Evolutionary conservation across 768 basidiomycete species (phyloP).

Genomic region (Agaricus sinodeliciosus): DNA sequence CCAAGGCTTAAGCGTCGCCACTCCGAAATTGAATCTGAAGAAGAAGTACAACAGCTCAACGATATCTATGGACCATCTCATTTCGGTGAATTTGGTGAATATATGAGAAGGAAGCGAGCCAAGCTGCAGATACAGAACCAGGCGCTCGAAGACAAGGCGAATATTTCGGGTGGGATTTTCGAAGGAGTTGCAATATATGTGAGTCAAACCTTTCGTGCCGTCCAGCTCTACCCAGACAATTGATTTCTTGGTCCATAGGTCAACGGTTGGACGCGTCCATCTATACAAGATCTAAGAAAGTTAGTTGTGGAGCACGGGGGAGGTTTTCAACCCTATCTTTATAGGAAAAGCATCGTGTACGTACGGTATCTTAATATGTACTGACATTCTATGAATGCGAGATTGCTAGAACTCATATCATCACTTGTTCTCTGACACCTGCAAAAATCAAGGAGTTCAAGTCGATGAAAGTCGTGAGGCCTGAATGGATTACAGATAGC

Average conservation of each 20-base stretch:
- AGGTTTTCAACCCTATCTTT: slow-evolving; percentile 75
- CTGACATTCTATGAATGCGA: not conserved
- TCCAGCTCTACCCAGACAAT: not conserved
- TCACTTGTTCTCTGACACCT: slow-evolving; percentile 87
- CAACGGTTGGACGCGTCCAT: slow-evolving; percentile 85
- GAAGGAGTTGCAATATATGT: slow-evolving; percentile 78
- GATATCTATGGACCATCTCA: slow-evolving; percentile 68
- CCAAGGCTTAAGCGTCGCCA: slow-evolving; percentile 34
- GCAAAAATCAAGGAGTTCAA: slow-evolving; percentile 86
- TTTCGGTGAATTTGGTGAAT: slow-evolving; percentile 83
- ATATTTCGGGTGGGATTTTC: slow-evolving; percentile 48
- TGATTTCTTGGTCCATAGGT: slow-evolving; percentile 41
- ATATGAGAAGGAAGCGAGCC: slow-evolving; percentile 85
- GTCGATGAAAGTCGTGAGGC: slow-evolving; percentile 83
- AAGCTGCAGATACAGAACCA: slow-evolving; percentile 83
- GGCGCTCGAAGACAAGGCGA: slow-evolving; percentile 21
- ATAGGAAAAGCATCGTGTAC: slow-evolving; percentile 68
- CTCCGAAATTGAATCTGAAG: slow-evolving; percentile 19
- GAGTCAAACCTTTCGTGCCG: slow-evolving; percentile 20
- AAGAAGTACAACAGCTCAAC: slow-evolving; percentile 20
- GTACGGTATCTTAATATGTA: slow-evolving; percentile 18
- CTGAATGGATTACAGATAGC: slow-evolving; percentile 86
- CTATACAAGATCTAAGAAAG: slow-evolving; percentile 76
- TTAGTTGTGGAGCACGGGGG: slow-evolving; percentile 84
- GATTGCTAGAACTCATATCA: slow-evolving; percentile 69